Evolutionary conservation across 1,284 basidiomycete species (phyloP).

Genomic region (Irpex rosettiformis): DNA sequence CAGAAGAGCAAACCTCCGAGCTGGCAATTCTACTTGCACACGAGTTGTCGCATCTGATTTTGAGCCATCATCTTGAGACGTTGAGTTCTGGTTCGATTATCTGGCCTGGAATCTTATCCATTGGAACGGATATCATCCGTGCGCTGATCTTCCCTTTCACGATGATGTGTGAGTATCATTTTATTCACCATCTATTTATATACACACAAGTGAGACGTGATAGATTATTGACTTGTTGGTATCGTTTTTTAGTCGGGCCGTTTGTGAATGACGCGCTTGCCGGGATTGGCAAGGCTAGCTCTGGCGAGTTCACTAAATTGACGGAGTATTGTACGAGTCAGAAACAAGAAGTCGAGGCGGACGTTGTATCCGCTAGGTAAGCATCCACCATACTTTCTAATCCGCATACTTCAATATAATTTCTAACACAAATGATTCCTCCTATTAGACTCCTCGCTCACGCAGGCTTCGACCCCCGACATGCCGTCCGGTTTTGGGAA

Average conservation of each 20-base stretch:
- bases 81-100: conserved; percentile 80
- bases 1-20: conserved; percentile 75
- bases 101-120: conserved; percentile 75
- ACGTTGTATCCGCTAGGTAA: conserved; percentile 80
- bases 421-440: neutral
- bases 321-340: conserved; percentile 71
- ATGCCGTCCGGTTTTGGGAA: conserved; percentile 76
- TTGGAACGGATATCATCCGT: conserved; percentile 70
- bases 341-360: conserved; percentile 84
- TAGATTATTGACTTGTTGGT: neutral
- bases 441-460: conserved; percentile 71
- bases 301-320: conserved; percentile 67
- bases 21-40: conserved; percentile 86
- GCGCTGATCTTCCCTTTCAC: conserved; percentile 84
- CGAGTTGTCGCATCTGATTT: conserved; percentile 82
- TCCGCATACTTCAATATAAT: neutral
- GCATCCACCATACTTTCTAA: conserved; percentile 15
- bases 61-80: conserved; percentile 88
- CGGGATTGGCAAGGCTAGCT: conserved; percentile 71
- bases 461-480: conserved; percentile 80
- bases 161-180: conserved; percentile 49
- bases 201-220: neutral
- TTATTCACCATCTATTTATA: neutral
- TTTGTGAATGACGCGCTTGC: conserved; percentile 90
- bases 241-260: conserved; percentile 70